Base-by-base conservation (phyloP, 2,329 filamentous ascomycete species). In the Aciculosporium take region DNA sequence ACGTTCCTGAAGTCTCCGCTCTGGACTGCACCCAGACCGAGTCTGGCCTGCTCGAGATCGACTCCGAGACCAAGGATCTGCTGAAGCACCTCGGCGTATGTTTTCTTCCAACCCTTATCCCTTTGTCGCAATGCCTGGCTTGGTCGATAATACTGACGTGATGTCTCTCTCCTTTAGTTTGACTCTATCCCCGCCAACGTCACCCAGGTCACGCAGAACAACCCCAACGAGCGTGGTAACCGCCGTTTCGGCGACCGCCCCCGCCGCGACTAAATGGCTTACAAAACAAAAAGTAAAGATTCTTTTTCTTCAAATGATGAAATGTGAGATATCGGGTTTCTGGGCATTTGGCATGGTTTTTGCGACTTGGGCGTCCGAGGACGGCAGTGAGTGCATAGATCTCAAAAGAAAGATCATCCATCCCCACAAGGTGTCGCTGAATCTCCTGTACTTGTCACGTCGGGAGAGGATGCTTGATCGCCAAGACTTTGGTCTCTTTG, bases 41-140 rank as follows among this genome's bases (percentile, higher is more conserved):
- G 74, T 82, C 72, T 63, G 91, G 91, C 61, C 81, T 88, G 69
- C 78, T 98, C 59, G 89, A 96, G 59, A 84, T 94, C 62, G 91
- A 98, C 66, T 70, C 77, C 67, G 91, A 98, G 75, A 98, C 91
- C 67, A 96, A 95, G 82, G 91, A 96, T 64, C 76, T 98, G 59
- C 79, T 98, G 64, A 98, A 98, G 85, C 85, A 82, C 76, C 78
- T 98, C 60, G 91, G 91, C 69, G 88, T 95, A 89, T 60, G 88
- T 88, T 59, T 31, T 23, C 3, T 37, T 31, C 3, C 17, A 4
- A 15, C n/a, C 29, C 8, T n/a, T n/a, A n/a, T n/a, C n/a, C n/a
- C n/a, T n/a, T n/a, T n/a, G n/a, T n/a, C n/a, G n/a, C n/a, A n/a
- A n/a, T n/a, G n/a, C n/a, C n/a, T n/a, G n/a, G n/a, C n/a, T n/a